Evolutionary conservation across 2,329 filamentous ascomycete genomes (phyloP), one percentile per base, ranked within the genome.

Genomic region (Trichoderma koningii): DNA sequence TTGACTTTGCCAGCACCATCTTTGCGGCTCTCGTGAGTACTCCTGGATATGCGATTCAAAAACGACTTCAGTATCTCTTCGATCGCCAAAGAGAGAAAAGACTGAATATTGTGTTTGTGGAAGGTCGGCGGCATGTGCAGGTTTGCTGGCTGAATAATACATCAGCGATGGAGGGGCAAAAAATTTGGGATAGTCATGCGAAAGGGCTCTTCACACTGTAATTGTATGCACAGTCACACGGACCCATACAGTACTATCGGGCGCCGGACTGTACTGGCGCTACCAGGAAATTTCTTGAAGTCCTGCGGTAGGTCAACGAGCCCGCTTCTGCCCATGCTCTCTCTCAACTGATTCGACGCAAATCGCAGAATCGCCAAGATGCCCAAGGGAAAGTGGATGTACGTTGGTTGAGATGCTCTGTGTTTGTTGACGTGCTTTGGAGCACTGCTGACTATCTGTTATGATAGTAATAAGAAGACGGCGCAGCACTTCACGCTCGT

Each of bases 401-500:
- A 71, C 70, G 78, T 74, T 47, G n/a, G 21, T 12, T 3, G 4
- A 5, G 9, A 34, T 51, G 19, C 1, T 28, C 3, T 28, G 21
- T 34, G 44, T 15, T 38, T 7, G 3, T 30, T 1, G 10, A 17
- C 41, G 3, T 14, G 3, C 9, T 41, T 34, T 34, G 50, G 50
- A 21, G 23, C 41, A 21, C 19, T 30, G 15, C 15, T 47, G 14
- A 55, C 15, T 55, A 19, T 26, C 52, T n/a, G 15, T 17, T n/a
- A 30, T 7, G n/a, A n/a, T 38, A 86, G 82, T 71, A 79, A 97
- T 82, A 97, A 97, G 82, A 96, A 97, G 79, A 90, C 86, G 67
- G 93, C 95, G 71, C 90, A 91, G 76, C 95, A 93, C 79, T 98
- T 96, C 79, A 90, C 90, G 71, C 90, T 99, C 76, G 92, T 98